phyloP scores from a whole-genome alignment of 768 basidiomycete species.

The Suillus bovinus region DNA sequence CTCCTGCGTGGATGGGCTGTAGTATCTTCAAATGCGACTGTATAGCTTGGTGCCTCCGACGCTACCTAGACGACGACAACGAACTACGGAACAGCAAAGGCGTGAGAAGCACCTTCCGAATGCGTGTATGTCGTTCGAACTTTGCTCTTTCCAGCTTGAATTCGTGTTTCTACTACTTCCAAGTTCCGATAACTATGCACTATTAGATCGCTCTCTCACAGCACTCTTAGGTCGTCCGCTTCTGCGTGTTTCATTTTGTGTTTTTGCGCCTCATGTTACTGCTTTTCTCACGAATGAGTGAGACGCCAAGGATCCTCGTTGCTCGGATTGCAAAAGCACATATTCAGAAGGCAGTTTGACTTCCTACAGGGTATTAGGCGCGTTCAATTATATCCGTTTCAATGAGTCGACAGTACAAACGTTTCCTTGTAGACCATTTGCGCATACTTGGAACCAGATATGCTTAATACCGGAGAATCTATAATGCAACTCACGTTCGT shows the following conservation, averaged over 20 bases:
- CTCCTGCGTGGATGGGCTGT: slow-evolving; percentile 76
- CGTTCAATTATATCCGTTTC: neutral
- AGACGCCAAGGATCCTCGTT: neutral
- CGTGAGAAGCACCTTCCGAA: too few species aligned
- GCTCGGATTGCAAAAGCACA: neutral
- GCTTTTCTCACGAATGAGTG: neutral
- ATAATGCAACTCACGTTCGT: neutral
- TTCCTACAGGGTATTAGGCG: neutral
- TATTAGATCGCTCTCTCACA: too few species aligned
- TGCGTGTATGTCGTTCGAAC: too few species aligned
- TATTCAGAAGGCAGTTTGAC: neutral
- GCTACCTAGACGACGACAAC: too few species aligned
- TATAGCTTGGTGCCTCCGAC: slow-evolving; percentile 79
- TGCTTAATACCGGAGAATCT: neutral
- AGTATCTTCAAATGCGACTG: slow-evolving; percentile 72
- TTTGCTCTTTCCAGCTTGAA: too few species aligned
- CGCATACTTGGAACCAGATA: neutral
- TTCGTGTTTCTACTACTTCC: too few species aligned
- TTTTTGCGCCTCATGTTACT: too few species aligned
- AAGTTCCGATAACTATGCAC: too few species aligned
- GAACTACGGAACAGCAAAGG: too few species aligned
- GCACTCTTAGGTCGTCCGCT: too few species aligned
- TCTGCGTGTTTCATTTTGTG: too few species aligned
- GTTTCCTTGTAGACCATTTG: neutral
- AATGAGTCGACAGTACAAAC: neutral